Evolutionary conservation across 768 basidiomycete species (phyloP).

Genomic region (Termitomyces sp.): DNA sequence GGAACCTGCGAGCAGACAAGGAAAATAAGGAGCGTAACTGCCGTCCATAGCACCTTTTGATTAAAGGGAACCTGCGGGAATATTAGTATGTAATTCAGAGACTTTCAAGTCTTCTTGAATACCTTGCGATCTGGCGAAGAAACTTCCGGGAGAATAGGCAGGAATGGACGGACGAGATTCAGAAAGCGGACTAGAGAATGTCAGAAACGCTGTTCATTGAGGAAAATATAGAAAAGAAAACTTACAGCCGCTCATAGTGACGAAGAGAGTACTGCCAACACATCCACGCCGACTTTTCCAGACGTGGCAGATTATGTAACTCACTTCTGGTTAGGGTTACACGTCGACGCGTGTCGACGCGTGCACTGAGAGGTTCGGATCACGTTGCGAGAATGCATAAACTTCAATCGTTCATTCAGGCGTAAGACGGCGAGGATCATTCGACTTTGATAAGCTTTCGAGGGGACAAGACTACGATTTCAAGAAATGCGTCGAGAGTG

Average conservation of each 20-base stretch:
- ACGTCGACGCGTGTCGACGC: conserved; percentile 1
- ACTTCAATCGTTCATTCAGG: too few species aligned
- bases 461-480: too few species aligned
- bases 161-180: conserved; percentile 96
- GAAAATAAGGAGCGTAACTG: conserved; percentile 98
- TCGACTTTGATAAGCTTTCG: too few species aligned
- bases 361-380: background rate
- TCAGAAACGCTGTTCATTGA: conserved; percentile 1
- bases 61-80: conserved; percentile 83
- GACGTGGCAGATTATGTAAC: conserved; percentile 38
- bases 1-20: conserved; percentile 99
- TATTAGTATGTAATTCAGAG: background rate
- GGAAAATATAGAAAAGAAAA: conserved; percentile 15
- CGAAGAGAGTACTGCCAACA: conserved; percentile 15
- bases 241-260: conserved; percentile 78
- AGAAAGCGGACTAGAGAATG: conserved; percentile 78
- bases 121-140: conserved; percentile 98
- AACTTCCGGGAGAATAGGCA: conserved; percentile 94
- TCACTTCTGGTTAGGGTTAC: conserved; percentile 5
- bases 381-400: too few species aligned
- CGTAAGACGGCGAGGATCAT: too few species aligned
- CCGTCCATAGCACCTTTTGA: conserved; percentile 98
- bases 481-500: too few species aligned
- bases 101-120: background rate
- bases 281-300: conserved; percentile 22